Conservation (phyloP, 257 asterid species). For the Nicotiana sylvestris region DNA sequence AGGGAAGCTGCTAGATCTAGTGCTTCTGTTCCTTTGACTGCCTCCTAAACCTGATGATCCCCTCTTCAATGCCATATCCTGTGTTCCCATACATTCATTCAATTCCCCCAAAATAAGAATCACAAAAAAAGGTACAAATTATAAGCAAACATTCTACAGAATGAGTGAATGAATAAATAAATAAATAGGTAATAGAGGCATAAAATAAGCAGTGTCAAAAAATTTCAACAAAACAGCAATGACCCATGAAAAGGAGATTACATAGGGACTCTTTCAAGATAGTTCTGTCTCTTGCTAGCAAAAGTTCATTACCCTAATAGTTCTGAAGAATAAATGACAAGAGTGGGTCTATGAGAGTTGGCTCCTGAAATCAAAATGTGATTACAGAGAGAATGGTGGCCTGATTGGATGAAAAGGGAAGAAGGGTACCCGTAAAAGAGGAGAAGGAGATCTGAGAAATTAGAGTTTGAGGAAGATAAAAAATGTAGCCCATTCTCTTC, state of each 20-base stretch:
- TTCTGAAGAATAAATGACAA: not conserved
- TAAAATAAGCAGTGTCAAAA: not conserved
- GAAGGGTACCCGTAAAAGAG: not conserved
- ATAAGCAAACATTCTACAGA: too few species aligned
- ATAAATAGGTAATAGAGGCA: not conserved
- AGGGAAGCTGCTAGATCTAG: constrained; percentile 28
- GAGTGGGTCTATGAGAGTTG: not conserved
- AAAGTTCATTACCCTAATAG: too few species aligned
- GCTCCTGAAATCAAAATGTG: not conserved
- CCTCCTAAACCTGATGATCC: constrained; percentile 22
- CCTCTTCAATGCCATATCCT: constrained; percentile 17
- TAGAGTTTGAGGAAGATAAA: not conserved
- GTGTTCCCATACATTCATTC: not conserved
- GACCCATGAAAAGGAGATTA: not conserved
- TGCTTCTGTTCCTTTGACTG: constrained; percentile 17
- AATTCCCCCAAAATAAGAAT: not conserved
- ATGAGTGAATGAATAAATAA: too few species aligned
- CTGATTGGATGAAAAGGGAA: not conserved
- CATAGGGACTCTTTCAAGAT: not conserved
- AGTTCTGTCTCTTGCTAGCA: not conserved
- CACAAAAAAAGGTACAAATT: not conserved
- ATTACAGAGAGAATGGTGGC: not conserved
- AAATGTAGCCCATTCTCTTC: not conserved
- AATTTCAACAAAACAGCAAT: not conserved
- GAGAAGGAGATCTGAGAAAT: constrained; percentile 3